Percentiles rank a stretch among this genome's conserved stretches.
These are phyloP conservation scores for Raphanus sativus DNA, from an alignment of 345 rosid genomes.

Conservation along the genomic window DNA sequence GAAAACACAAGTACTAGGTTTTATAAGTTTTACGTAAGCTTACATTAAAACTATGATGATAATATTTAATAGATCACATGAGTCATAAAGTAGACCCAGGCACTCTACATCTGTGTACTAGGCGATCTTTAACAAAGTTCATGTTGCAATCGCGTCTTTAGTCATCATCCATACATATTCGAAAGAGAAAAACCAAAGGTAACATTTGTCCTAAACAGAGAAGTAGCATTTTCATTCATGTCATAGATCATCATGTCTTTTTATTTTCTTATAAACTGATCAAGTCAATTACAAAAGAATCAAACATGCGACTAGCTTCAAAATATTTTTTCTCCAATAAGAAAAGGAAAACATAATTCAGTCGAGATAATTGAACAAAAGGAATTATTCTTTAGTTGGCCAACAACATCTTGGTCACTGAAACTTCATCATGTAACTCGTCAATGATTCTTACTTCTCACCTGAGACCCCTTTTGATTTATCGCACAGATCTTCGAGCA, in stretches of 20 bases:
- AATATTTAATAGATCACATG: too few species aligned
- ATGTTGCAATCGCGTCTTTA: too few species aligned
- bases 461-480: not conserved
- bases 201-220: not conserved
- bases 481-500: not conserved
- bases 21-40: not conserved
- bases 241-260: not conserved
- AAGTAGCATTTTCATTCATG: not conserved
- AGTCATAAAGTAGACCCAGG: not conserved
- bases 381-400: not conserved
- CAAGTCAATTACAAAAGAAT: not conserved
- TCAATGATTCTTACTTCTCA: not conserved
- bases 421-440: not conserved
- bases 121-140: too few species aligned
- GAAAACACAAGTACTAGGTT: not conserved
- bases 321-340: too few species aligned
- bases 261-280: not conserved
- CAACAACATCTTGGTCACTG: not conserved
- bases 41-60: not conserved
- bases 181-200: not conserved
- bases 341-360: too few species aligned
- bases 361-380: not conserved
- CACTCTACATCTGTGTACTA: too few species aligned
- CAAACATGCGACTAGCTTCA: not conserved
- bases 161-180: not conserved